phyloP scores from a whole-genome alignment of 108 stramenopile species.

The Schizochytrium sp. region DNA sequence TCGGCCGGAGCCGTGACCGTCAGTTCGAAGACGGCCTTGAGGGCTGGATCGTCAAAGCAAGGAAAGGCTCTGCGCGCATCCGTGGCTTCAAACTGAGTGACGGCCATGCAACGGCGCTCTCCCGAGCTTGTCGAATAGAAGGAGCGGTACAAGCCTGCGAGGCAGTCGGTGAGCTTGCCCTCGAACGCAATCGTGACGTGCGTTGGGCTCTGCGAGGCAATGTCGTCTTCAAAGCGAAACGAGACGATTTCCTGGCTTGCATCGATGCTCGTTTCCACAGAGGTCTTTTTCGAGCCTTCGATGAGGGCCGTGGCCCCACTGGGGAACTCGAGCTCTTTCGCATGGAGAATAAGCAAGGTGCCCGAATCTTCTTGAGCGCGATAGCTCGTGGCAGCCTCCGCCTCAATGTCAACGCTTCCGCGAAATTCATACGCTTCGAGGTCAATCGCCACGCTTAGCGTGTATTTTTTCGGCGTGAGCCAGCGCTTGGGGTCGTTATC shows the following conservation, averaged over 20 bases:
- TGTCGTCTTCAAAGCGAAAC: slow-evolving; percentile 34
- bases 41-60: slow-evolving; percentile 92
- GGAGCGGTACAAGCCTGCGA: slow-evolving; percentile 87
- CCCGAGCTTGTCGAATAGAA: slow-evolving; percentile 66
- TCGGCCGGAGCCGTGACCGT: slow-evolving; percentile 61
- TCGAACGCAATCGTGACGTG: slow-evolving; percentile 56
- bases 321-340: slow-evolving; percentile 62
- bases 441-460: slow-evolving; percentile 63
- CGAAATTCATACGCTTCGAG: slow-evolving; percentile 72
- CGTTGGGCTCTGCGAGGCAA: background rate
- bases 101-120: slow-evolving; percentile 74
- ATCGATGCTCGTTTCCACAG: slow-evolving; percentile 67
- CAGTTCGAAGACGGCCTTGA: slow-evolving; percentile 78
- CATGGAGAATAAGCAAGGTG: slow-evolving; percentile 57
- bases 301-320: slow-evolving; percentile 23
- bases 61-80: slow-evolving; percentile 78
- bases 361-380: slow-evolving; percentile 31
- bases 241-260: background rate
- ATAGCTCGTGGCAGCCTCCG: slow-evolving; percentile 33
- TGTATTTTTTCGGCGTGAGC: slow-evolving; percentile 54
- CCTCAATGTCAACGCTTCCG: slow-evolving; percentile 50
- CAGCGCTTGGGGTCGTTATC: background rate
- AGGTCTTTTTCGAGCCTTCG: slow-evolving; percentile 54
- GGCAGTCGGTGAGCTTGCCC: slow-evolving; percentile 82
- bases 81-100: slow-evolving; percentile 90